Evolutionary conservation across 495 filamentous ascomycete species (phyloP).

Genomic region (Monascus purpureus): DNA sequence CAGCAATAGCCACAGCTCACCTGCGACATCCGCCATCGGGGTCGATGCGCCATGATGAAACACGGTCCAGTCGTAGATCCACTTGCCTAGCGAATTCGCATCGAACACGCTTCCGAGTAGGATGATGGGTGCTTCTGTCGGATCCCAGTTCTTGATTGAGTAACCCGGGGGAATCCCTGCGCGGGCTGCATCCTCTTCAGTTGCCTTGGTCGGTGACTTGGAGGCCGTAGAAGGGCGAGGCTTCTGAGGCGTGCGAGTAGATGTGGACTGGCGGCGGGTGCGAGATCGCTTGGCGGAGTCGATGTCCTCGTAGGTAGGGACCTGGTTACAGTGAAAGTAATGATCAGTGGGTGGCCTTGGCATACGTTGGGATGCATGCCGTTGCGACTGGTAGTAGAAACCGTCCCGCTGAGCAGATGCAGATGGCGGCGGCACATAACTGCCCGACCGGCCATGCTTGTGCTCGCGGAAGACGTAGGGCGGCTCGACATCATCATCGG

Average conservation of each 20-base stretch:
- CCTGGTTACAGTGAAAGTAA: slow-evolving; percentile 38
- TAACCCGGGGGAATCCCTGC: slow-evolving; percentile 83
- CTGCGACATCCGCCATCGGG: slow-evolving; percentile 83
- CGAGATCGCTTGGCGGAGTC: slow-evolving; percentile 30
- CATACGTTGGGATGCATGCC: slow-evolving; percentile 28
- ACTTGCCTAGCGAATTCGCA: slow-evolving; percentile 92
- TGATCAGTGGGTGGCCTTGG: slow-evolving; percentile 38
- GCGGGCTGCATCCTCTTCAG: slow-evolving; percentile 67
- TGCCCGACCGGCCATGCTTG: slow-evolving; percentile 9
- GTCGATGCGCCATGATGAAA: slow-evolving; percentile 76
- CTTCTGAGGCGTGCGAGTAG: slow-evolving; percentile 29
- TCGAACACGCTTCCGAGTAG: slow-evolving; percentile 94
- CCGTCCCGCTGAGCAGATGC: slow-evolving; percentile 2
- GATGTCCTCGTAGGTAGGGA: slow-evolving; percentile 28
- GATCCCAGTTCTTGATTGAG: slow-evolving; percentile 98
- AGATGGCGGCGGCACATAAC: slow-evolving; percentile 9
- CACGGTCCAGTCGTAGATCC: slow-evolving; percentile 99
- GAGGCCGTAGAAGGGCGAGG: slow-evolving; percentile 28
- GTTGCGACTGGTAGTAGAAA: background rate
- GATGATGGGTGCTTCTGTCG: slow-evolving; percentile 81
- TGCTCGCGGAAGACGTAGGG: slow-evolving; percentile 18
- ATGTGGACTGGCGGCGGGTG: slow-evolving; percentile 35
- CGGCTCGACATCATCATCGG: slow-evolving; percentile 20
- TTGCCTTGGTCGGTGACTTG: slow-evolving; percentile 53
- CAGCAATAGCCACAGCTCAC: slow-evolving; percentile 87